Conservation (phyloP, 352 stramenopile genomes). For the Phytophthora parvispora region DNA sequence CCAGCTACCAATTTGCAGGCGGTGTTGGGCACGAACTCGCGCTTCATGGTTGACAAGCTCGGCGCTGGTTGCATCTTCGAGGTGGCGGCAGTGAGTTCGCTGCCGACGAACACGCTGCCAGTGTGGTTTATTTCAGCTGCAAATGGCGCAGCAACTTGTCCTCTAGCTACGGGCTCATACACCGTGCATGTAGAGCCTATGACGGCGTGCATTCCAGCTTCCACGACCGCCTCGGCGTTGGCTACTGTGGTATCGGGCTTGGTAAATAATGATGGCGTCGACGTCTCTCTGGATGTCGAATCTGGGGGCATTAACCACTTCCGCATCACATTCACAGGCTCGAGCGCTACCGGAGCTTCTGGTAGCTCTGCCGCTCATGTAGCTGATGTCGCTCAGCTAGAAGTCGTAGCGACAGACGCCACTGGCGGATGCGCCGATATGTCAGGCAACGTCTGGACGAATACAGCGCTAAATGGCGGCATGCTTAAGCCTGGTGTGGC, state of each 20-base stretch:
- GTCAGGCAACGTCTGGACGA: slow-evolving; percentile 68
- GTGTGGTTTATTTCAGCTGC: slow-evolving; percentile 38
- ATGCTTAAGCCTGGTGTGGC: slow-evolving; percentile 76
- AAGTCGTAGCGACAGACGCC: slow-evolving; percentile 60
- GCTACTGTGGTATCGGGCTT: slow-evolving; percentile 44
- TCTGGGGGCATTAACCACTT: slow-evolving; percentile 48
- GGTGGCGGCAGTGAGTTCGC: slow-evolving; percentile 46
- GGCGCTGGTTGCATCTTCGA: slow-evolving; percentile 64
- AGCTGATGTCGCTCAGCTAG: slow-evolving; percentile 47
- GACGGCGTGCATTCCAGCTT: slow-evolving; percentile 53
- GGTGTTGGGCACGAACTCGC: slow-evolving; percentile 78
- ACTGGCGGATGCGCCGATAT: slow-evolving; percentile 65
- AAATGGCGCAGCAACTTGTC: slow-evolving; percentile 30
- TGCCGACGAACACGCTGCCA: slow-evolving; percentile 46
- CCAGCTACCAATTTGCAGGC: slow-evolving; percentile 69
- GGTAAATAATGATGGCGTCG: slow-evolving; percentile 72
- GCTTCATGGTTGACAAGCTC: slow-evolving; percentile 68
- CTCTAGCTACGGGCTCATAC: slow-evolving; percentile 51
- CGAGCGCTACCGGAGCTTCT: slow-evolving; percentile 59
- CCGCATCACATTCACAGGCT: slow-evolving; percentile 91
- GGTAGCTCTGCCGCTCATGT: slow-evolving; percentile 25
- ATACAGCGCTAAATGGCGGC: slow-evolving; percentile 84
- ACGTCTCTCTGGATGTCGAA: slow-evolving; percentile 59
- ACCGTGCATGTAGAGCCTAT: slow-evolving; percentile 63
- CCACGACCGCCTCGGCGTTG: slow-evolving; percentile 38